Evolutionary conservation across 75 land plant genomes (phyloP).

Genomic region (Pinus albicaulis): DNA sequence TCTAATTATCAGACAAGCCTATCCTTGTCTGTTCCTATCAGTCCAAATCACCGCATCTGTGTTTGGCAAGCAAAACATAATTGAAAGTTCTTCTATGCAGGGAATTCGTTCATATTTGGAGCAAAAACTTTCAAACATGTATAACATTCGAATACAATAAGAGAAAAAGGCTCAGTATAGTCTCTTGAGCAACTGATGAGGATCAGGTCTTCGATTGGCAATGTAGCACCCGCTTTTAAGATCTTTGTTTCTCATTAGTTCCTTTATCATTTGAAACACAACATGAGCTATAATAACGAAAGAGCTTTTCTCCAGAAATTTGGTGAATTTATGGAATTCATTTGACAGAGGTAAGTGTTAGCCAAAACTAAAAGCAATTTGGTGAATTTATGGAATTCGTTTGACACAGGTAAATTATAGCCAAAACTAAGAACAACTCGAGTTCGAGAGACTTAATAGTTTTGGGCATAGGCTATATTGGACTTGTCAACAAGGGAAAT

Average conservation of each 20-base stretch:
- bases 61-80: background rate
- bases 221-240: background rate
- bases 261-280: background rate
- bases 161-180: background rate
- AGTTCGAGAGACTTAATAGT: background rate
- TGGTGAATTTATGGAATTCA: slow-evolving; percentile 1
- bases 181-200: background rate
- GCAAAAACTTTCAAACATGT: background rate
- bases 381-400: background rate
- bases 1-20: background rate
- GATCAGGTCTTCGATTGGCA: background rate
- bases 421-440: background rate
- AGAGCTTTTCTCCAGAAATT: background rate
- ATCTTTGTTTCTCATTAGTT: background rate
- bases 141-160: background rate
- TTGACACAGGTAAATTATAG: slow-evolving; percentile 6
- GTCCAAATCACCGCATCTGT: background rate
- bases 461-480: background rate
- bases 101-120: background rate
- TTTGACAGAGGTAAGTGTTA: slow-evolving; percentile 6
- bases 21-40: background rate
- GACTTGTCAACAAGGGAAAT: slow-evolving; percentile 1
- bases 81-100: background rate
- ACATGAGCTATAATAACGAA: background rate
- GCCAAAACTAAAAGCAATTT: background rate